A percentile compares a stretch with the other conserved stretches of the same genome.
Conservation (phyloP, 1,284 basidiomycete species). For the Tilletia indica region DNA sequence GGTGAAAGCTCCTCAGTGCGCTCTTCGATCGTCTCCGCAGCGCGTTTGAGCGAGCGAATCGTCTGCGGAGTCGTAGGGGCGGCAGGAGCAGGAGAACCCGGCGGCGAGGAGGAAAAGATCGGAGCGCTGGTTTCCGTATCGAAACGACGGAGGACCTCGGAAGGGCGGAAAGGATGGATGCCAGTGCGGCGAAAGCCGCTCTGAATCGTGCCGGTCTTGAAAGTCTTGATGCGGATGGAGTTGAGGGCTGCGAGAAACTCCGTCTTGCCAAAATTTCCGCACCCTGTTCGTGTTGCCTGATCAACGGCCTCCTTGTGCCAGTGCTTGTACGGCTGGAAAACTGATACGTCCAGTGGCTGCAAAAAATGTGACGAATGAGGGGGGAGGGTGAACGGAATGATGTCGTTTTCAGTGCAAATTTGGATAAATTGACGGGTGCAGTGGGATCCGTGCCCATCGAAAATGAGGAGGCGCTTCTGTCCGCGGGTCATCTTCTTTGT, state of each 20-base stretch:
- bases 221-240: background rate
- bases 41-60: background rate
- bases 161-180: background rate
- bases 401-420: slow-evolving; percentile 52
- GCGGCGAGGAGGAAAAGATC: background rate
- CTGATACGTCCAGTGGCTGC: slow-evolving; percentile 31
- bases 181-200: background rate
- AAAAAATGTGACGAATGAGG: slow-evolving; percentile 48
- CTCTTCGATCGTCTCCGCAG: background rate
- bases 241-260: background rate
- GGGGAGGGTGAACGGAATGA: slow-evolving; percentile 58
- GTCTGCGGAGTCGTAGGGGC: background rate
- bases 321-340: slow-evolving; percentile 19
- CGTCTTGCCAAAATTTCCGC: background rate
- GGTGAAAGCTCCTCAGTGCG: background rate
- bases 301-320: background rate
- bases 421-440: slow-evolving; percentile 55
- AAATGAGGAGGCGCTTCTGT: slow-evolving; percentile 47
- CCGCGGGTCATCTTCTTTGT: slow-evolving; percentile 56
- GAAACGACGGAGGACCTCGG: no score
- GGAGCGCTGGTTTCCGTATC: background rate
- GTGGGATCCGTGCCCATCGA: slow-evolving; percentile 60
- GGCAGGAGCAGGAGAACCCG: background rate
- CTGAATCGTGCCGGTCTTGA: background rate
- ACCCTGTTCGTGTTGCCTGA: background rate